phyloP scores from a whole-genome alignment of 768 basidiomycete genomes.

The Baorangia bicolor region DNA sequence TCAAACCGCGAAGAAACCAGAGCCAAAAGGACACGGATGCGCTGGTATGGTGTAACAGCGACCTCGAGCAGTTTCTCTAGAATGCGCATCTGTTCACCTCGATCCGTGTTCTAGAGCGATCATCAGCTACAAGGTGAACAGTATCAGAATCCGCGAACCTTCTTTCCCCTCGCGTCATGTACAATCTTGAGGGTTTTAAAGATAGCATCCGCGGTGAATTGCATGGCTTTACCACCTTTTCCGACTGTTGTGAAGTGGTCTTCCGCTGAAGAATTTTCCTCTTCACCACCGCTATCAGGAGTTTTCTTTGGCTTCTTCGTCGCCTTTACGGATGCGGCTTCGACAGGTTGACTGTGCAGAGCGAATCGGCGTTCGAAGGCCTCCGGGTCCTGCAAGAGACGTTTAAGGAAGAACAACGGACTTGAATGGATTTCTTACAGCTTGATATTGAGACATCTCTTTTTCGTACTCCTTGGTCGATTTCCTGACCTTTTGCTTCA shows the following conservation, averaged over 20 bases:
- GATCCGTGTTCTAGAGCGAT: conserved; percentile 82
- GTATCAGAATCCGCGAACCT: conserved; percentile 52
- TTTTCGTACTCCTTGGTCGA: conserved; percentile 83
- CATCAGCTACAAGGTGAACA: conserved; percentile 9
- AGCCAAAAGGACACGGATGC: conserved; percentile 90
- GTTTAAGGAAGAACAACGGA: neutral
- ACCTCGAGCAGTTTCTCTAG: conserved; percentile 85
- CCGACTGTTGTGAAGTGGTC: conserved; percentile 91
- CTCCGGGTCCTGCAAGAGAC: conserved; percentile 70
- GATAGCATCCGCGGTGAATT: conserved; percentile 80
- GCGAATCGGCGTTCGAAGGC: conserved; percentile 79
- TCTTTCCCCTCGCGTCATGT: conserved; percentile 93
- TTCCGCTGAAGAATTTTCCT: conserved; percentile 37
- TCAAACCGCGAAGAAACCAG: conserved; percentile 95
- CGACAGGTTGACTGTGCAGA: conserved; percentile 48
- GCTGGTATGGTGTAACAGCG: conserved; percentile 85
- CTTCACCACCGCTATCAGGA: conserved; percentile 41
- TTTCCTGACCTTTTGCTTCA: conserved; percentile 98
- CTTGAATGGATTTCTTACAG: conserved; percentile 44
- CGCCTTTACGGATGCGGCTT: conserved; percentile 36
- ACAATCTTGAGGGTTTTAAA: conserved; percentile 91
- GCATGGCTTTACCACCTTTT: conserved; percentile 81
- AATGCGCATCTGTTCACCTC: conserved; percentile 90
- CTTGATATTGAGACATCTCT: conserved; percentile 75
- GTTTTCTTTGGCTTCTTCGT: conserved; percentile 38